A percentile compares a stretch with the other conserved stretches of the same genome.
Conservation (phyloP, 495 filamentous ascomycete species). For the Pseudotulostoma volvatum region DNA sequence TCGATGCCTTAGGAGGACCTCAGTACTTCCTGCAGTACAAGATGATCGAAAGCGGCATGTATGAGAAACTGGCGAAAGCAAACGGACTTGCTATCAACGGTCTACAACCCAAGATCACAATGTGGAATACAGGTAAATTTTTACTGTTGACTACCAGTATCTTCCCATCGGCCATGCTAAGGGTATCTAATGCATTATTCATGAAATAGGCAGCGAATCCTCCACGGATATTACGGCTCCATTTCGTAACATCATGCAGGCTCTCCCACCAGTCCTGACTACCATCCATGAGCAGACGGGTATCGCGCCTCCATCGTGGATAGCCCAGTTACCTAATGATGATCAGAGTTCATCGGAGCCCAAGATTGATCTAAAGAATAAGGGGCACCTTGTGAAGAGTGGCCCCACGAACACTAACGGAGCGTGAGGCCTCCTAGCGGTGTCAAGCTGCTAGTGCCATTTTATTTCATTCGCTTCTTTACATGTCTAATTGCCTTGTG, state of each 20-base stretch:
- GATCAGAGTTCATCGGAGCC: too few species aligned
- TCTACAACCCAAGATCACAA: slow-evolving; percentile 70
- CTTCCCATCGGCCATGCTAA: too few species aligned
- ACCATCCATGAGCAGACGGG: slow-evolving; percentile 79
- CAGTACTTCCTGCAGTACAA: slow-evolving; percentile 58
- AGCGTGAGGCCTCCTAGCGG: too few species aligned
- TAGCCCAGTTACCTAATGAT: slow-evolving; percentile 30
- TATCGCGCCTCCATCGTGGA: slow-evolving; percentile 56
- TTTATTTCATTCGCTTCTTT: too few species aligned
- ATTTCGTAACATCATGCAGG: slow-evolving; percentile 51
- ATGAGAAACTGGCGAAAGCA: slow-evolving; percentile 23
- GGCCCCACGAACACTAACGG: too few species aligned
- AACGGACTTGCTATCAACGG: slow-evolving; percentile 53
- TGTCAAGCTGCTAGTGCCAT: too few species aligned
- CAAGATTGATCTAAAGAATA: too few species aligned
- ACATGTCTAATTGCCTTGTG: too few species aligned
- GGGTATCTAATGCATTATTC: too few species aligned
- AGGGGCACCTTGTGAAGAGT: too few species aligned
- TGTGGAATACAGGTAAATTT: slow-evolving; percentile 68
- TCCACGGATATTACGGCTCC: slow-evolving; percentile 29
- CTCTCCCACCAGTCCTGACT: slow-evolving; percentile 57
- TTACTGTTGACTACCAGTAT: slow-evolving; percentile 10
- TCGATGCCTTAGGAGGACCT: slow-evolving; percentile 57
- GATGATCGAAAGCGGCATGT: slow-evolving; percentile 30
- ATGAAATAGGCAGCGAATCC: slow-evolving; percentile 12